Percentiles rank a stretch among this genome's conserved stretches.
These are phyloP conservation scores for Aspergillus wentii DNA, from an alignment of 495 filamentous ascomycete genomes.

Conservation along the genomic window DNA sequence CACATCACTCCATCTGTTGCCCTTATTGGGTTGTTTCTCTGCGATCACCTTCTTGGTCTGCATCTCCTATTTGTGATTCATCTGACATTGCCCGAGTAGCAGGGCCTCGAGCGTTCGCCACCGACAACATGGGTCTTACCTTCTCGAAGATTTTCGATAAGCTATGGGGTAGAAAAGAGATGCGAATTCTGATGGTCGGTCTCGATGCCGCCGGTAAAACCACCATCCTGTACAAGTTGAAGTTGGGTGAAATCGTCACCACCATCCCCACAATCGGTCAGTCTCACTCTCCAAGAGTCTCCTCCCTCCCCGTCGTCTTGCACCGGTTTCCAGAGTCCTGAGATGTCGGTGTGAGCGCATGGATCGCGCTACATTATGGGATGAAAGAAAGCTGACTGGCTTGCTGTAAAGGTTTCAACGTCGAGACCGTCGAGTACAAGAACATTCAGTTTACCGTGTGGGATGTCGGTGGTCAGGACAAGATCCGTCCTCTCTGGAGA, in stretches of 20 bases:
- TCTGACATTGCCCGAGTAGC: conserved; percentile 17
- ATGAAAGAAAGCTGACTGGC: conserved; percentile 1
- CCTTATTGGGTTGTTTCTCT: no score
- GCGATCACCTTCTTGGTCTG: not conserved
- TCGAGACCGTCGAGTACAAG: conserved; percentile 99
- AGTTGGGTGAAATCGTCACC: conserved; percentile 99
- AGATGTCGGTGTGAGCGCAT: no score
- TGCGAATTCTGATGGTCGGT: conserved; percentile 99
- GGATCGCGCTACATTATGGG: not conserved
- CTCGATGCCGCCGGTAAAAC: conserved; percentile 99
- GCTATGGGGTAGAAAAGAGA: conserved; percentile 99
- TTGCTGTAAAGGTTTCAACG: conserved; percentile 80
- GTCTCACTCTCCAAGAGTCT: no score
- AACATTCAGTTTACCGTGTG: conserved; percentile 99
- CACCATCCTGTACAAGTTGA: conserved; percentile 99
- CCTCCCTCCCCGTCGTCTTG: conserved; percentile 5
- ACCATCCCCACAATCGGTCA: conserved; percentile 99
- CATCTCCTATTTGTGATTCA: conserved; percentile 5
- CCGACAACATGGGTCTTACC: conserved; percentile 85
- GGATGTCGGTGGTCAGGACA: conserved; percentile 99
- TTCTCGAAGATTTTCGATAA: conserved; percentile 91
- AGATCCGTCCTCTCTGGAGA: conserved; percentile 98
- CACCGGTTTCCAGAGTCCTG: no score
- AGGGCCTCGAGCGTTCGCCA: conserved; percentile 30
- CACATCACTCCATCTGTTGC: not conserved